Evolutionary conservation across 2,329 filamentous ascomycete species (phyloP).

Genomic region (Anisogramma anomala): DNA sequence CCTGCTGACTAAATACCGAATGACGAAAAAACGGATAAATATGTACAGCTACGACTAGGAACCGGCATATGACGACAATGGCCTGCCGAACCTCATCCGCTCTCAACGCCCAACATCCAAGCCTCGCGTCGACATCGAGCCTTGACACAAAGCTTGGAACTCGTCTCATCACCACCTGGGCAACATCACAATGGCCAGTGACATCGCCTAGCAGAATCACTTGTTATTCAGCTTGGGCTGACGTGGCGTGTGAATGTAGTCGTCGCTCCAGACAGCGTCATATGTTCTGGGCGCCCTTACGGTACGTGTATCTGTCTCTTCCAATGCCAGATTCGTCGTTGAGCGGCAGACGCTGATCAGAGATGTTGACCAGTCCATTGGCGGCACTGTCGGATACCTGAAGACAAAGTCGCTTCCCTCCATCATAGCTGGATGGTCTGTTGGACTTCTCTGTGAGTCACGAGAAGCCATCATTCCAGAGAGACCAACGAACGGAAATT

Average conservation of each 20-base stretch:
- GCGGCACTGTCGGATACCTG: constrained; percentile 77
- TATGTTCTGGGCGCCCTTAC: constrained; percentile 14
- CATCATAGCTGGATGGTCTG: constrained; percentile 69
- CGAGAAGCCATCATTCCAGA: neutral
- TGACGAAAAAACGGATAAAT: too few species aligned
- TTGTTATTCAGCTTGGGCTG: too few species aligned
- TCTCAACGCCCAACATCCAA: too few species aligned
- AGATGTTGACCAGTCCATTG: constrained; percentile 44
- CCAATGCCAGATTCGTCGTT: neutral
- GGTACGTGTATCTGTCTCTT: constrained; percentile 1
- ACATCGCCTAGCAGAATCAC: too few species aligned
- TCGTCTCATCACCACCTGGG: too few species aligned
- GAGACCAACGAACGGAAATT: neutral
- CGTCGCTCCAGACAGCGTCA: constrained; percentile 11
- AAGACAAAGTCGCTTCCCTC: constrained; percentile 80
- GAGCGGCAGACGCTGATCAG: neutral
- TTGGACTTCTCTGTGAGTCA: constrained; percentile 53
- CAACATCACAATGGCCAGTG: constrained; percentile 9
- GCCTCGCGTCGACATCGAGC: too few species aligned
- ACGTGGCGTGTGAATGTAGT: too few species aligned
- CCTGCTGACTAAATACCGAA: too few species aligned
- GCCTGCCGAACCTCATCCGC: too few species aligned
- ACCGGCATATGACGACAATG: too few species aligned
- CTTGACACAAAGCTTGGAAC: too few species aligned
- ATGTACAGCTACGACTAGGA: too few species aligned